Base-by-base conservation (phyloP, 345 rosid genomes). In the Populus davidiana region DNA sequence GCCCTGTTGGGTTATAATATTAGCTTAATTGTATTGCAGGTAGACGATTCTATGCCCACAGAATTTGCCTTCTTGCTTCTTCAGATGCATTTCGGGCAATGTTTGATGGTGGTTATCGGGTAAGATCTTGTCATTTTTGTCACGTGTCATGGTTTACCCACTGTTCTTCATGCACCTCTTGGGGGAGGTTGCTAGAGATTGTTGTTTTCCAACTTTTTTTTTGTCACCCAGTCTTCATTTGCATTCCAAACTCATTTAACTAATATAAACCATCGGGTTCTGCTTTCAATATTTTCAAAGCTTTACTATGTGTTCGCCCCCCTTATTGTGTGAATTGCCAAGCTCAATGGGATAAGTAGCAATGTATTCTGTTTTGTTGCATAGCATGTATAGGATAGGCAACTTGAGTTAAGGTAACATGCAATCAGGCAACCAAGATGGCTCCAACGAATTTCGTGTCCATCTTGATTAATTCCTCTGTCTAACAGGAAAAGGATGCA, bases 91-190 rank as follows among this genome's bases (percentile, higher is more conserved):
- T 96, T 79, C 97, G 97, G 77, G 99, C 99, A 77, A 93, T 96
- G 99, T 96, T 96, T 81, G 99, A 96, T 80, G 98, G 99, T 81
- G 97, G 98, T 81, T 96, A 93, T 80, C 88, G 97, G 89, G 99
- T 93, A 83, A 90, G 97, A 85, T 21, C 23, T 31, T 52, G 23
- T 81, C 16, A 8, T 33, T 47, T 25, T 49, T 33, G 62, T 23
- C 38, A 0, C 2, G 74, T 79, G 65, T 35, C 64, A 23, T 71
- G 44, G 77, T 74, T 16, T 75, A 49, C 27, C 41, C 17, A 31
- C 66, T 17, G 1, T 2, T 43, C 21, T 35, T 44, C 70, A 63
- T 39, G 27, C 67, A 35, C 50, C 54, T 29, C 20, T 36, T 20
- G 31, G 33, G 62, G 13, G 41, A 62, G 61, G 62, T n/a, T 16